A percentile compares a stretch with the other conserved stretches of the same genome.
These are phyloP conservation scores for Starmerella kuoi DNA, from an alignment of 805 yeast species.

Conservation along the genomic window DNA sequence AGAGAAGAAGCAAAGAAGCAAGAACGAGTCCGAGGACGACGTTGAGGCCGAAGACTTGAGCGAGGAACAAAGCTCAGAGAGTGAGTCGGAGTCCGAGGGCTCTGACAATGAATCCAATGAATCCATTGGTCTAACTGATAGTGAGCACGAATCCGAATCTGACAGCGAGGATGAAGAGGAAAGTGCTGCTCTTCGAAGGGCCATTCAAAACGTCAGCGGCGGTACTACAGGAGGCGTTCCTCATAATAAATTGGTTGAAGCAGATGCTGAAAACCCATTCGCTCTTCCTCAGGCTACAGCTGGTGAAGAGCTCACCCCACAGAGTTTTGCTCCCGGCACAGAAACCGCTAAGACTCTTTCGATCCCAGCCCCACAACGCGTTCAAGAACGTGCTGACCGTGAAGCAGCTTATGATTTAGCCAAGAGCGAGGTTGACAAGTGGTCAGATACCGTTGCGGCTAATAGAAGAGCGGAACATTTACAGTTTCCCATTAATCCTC, in stretches of 20 bases:
- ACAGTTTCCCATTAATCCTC: conserved; percentile 54
- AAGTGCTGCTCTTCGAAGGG: conserved; percentile 34
- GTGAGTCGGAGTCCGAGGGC: not conserved
- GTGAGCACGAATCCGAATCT: conserved; percentile 10
- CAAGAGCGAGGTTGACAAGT: conserved; percentile 71
- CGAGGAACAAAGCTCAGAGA: not conserved
- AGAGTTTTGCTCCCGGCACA: conserved; percentile 41
- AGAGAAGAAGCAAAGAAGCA: not conserved
- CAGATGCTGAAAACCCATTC: conserved; percentile 30
- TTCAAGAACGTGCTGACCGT: conserved; percentile 76
- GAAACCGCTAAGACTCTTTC: conserved; percentile 39
- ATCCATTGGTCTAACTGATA: conserved; percentile 11
- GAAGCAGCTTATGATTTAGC: conserved; percentile 83
- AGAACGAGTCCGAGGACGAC: conserved; percentile 4
- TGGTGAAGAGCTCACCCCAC: conserved; percentile 50
- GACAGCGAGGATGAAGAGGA: conserved; percentile 35
- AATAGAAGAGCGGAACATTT: conserved; percentile 78
- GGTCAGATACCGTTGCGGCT: conserved; percentile 73
- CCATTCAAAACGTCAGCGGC: conserved; percentile 28
- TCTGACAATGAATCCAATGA: not conserved
- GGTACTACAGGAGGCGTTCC: conserved; percentile 2
- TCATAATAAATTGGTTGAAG: conserved; percentile 20
- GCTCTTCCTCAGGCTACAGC: conserved; percentile 11
- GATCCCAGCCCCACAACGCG: conserved; percentile 74
- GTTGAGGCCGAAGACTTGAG: conserved; percentile 14